A percentile compares a stretch with the other conserved stretches of the same genome.
phyloP scores from a whole-genome alignment of 2,329 filamentous ascomycete species.

The Pseudocercospora cruenta region DNA sequence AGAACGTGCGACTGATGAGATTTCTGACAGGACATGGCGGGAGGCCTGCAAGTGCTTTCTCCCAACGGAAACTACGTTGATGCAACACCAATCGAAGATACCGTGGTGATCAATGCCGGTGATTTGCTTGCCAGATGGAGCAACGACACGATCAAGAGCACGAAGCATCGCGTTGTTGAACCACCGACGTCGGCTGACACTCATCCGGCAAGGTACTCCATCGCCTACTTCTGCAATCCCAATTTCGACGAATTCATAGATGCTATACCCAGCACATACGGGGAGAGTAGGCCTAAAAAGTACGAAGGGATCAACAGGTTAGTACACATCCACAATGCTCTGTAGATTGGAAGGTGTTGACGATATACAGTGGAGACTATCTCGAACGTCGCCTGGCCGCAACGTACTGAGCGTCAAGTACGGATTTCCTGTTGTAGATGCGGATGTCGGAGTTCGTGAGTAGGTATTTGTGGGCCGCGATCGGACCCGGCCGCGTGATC shows the following conservation, averaged over 20 bases:
- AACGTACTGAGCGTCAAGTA: conserved; percentile 52
- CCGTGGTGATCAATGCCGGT: conserved; percentile 86
- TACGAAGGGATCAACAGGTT: conserved; percentile 70
- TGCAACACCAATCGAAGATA: conserved; percentile 77
- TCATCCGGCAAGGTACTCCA: conserved; percentile 72
- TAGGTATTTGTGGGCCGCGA: background rate
- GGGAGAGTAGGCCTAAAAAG: conserved; percentile 68
- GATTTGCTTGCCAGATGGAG: conserved; percentile 79
- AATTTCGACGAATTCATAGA: conserved; percentile 77
- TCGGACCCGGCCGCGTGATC: conserved; percentile 10
- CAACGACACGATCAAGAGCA: conserved; percentile 89
- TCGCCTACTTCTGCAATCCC: conserved; percentile 92
- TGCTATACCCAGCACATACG: conserved; percentile 77
- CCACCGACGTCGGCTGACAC: conserved; percentile 63
- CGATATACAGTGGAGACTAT: conserved; percentile 68
- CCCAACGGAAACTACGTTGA: conserved; percentile 77
- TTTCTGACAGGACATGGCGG: conserved; percentile 52
- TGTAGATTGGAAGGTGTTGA: conserved; percentile 7
- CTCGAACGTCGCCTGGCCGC: conserved; percentile 75
- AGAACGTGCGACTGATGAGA: conserved; percentile 31
- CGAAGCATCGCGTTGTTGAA: conserved; percentile 86
- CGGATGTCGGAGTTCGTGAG: conserved; percentile 10
- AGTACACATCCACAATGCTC: conserved; percentile 9
- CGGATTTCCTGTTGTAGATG: background rate
- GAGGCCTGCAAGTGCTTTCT: conserved; percentile 65